Base-by-base conservation (phyloP, 306 rosid species). In the Urtica urens region DNA sequence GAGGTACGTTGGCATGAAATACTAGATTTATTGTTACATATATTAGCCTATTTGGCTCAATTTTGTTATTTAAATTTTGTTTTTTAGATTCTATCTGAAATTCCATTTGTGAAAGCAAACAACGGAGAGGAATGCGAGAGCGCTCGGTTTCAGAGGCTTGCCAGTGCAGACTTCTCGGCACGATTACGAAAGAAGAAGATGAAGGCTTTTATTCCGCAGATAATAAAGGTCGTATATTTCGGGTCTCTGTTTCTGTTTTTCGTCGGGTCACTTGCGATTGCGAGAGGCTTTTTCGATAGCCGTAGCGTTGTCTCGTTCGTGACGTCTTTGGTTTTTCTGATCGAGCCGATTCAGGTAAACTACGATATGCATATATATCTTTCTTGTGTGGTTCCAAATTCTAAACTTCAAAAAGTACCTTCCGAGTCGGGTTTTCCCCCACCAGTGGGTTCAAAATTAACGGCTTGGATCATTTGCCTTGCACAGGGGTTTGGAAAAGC, bases 341-440 rank as follows among this genome's bases (percentile, higher is more conserved):
- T 83, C 39, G 86, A 78, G 66, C 96, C 96, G 38, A 77, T 83
- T 53, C 93, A 87, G 94, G 96, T 87, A 70, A 60, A n/a, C n/a
- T n/a, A n/a, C n/a, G n/a, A n/a, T n/a, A n/a, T n/a, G n/a, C n/a
- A n/a, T n/a, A n/a, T 44, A 55, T 58, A 45, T 5, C 2, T 19
- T 27, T 41, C n/a, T 19, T 19, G 59, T 27, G 5, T 19, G 44
- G 46, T 57, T 46, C 35, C n/a, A n/a, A n/a, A n/a, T n/a, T 2
- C 4, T 15, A 23, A 14, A 5, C 27, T 38, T 23, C 24, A 10
- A 6, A 49, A 63, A 41, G 41, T 59, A 30, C 31, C 51, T 40
- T 40, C 51, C 8, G 47, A n/a, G n/a, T n/a, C n/a, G n/a, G n/a
- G n/a, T n/a, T n/a, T n/a, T n/a, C n/a, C n/a, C n/a, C n/a, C n/a